Evolutionary conservation across 2,329 filamentous ascomycete species (phyloP).

Genomic region (Aureobasidium melanogenum): DNA sequence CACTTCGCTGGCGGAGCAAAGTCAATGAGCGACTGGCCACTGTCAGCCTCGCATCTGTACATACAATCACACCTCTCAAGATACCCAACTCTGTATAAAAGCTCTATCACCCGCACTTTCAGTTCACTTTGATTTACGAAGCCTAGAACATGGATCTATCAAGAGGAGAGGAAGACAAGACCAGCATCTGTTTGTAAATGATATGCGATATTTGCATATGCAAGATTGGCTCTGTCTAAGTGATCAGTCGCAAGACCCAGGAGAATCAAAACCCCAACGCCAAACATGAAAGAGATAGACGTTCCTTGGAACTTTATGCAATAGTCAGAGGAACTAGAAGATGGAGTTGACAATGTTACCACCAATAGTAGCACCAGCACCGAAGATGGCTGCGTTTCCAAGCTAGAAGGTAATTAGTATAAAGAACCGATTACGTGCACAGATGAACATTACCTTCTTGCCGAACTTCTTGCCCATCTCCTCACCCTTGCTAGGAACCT

Average conservation of each 20-base stretch:
- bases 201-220: not conserved
- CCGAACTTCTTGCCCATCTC: conserved; percentile 89
- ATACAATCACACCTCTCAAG: conserved; percentile 3
- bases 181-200: not conserved
- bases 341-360: conserved; percentile 85
- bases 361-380: conserved; percentile 84
- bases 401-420: conserved; percentile 27
- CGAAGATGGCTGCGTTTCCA: conserved; percentile 78
- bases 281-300: not conserved
- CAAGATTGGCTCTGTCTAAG: not conserved
- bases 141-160: not conserved
- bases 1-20: not conserved
- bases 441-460: conserved; percentile 54
- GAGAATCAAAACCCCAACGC: not conserved
- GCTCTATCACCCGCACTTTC: not conserved
- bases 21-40: not conserved
- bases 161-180: too few relatives aligned
- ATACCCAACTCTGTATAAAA: conserved; percentile 8
- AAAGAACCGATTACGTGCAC: not conserved
- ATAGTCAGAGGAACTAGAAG: conserved; percentile 48
- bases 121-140: not conserved
- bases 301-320: not conserved
- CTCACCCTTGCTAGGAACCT: conserved; percentile 54
- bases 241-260: not conserved
- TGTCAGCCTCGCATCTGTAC: not conserved